A percentile compares a stretch with the other conserved stretches of the same genome.
Conservation (phyloP, 2,329 filamentous ascomycete genomes). For the Periconia sp. region DNA sequence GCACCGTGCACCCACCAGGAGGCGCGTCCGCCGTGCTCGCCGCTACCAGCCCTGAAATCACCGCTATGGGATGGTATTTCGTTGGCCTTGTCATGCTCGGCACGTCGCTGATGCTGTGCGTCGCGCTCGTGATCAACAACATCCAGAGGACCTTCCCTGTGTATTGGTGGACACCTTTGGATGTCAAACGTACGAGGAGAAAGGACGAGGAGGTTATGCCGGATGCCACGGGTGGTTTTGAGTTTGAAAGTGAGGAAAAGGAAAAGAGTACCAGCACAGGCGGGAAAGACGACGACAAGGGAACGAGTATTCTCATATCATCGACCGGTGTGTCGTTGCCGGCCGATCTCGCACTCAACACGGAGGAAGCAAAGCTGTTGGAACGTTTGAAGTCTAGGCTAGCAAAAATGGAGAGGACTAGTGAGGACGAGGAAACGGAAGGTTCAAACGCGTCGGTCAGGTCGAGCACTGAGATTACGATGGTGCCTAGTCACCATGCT, state of each 20-base stretch:
- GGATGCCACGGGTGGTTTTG: conserved; percentile 20
- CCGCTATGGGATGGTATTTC: conserved; percentile 50
- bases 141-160: conserved; percentile 50
- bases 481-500: conserved; percentile 16
- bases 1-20: conserved; percentile 54
- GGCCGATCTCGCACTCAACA: conserved; percentile 35
- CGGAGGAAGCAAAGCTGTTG: conserved; percentile 40
- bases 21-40: conserved; percentile 53
- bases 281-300: conserved; percentile 21
- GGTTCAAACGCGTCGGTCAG: conserved; percentile 3
- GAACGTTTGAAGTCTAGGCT: conserved; percentile 39
- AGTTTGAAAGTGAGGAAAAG: conserved; percentile 25
- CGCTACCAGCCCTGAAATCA: conserved; percentile 43
- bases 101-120: conserved; percentile 44
- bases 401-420: conserved; percentile 23
- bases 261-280: conserved; percentile 4
- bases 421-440: conserved; percentile 9
- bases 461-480: conserved; percentile 22
- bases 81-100: conserved; percentile 47
- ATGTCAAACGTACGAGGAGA: conserved; percentile 30
- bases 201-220: conserved; percentile 26
- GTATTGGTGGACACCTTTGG: conserved; percentile 53
- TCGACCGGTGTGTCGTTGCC: conserved; percentile 37
- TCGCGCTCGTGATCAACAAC: conserved; percentile 50
- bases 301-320: conserved; percentile 33